Conservation (phyloP, 805 yeast species). For the Wickerhamiella slavikovae region DNA sequence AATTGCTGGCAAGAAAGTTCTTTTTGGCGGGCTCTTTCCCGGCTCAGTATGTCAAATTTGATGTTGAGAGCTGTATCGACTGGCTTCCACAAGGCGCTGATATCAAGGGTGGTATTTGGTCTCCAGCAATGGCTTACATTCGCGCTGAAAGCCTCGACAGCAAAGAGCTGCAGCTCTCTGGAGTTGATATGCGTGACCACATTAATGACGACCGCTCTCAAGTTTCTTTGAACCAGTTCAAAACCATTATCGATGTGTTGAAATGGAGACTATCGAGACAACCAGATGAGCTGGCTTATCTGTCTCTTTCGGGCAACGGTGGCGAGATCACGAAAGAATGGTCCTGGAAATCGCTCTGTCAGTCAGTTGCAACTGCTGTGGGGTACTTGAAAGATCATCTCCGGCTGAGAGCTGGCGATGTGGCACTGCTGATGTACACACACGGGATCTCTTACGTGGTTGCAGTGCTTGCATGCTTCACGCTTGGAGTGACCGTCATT, state of each 20-base stretch:
- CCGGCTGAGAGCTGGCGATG: constrained; percentile 42
- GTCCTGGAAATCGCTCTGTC: constrained; percentile 72
- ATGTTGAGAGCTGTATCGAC: constrained; percentile 38
- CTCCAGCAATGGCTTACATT: constrained; percentile 46
- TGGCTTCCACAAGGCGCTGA: constrained; percentile 59
- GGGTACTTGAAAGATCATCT: constrained; percentile 49
- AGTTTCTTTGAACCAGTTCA: constrained; percentile 53
- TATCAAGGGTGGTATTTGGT: constrained; percentile 67
- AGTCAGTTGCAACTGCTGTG: constrained; percentile 54
- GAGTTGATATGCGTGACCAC: constrained; percentile 56
- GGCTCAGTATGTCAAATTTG: constrained; percentile 69
- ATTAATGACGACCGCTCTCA: constrained; percentile 62
- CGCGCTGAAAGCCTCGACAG: constrained; percentile 40
- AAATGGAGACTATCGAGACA: constrained; percentile 58
- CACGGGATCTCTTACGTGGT: constrained; percentile 71
- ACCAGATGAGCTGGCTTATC: constrained; percentile 63
- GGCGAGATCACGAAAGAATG: constrained; percentile 27
- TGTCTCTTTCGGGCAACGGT: constrained; percentile 21
- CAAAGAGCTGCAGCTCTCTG: constrained; percentile 58
- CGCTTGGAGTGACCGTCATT: constrained; percentile 59
- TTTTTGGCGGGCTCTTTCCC: constrained; percentile 61
- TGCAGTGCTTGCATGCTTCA: constrained; percentile 69
- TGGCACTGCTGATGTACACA: constrained; percentile 64
- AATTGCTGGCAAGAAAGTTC: constrained; percentile 58
- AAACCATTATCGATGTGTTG: constrained; percentile 47